Evolutionary conservation across 495 filamentous ascomycete species (phyloP), one percentile per base, ranked within the genome.

Genomic region (Penicillium soppii): DNA sequence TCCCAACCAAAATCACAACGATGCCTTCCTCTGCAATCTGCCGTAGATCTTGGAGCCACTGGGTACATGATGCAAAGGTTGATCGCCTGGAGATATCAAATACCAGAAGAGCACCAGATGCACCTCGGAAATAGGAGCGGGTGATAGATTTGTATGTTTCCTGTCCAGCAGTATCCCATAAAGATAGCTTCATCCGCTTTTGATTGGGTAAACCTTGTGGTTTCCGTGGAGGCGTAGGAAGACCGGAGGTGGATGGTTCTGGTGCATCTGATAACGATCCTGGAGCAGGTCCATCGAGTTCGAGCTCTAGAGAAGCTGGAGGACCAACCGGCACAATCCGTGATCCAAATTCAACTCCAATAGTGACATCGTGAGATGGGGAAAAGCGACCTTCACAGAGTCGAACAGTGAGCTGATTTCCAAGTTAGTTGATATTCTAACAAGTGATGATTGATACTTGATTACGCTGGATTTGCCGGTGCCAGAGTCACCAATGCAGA

Each of bases 111-210:
- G 92, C 94, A 36, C 94, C 92, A 0, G 85, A 89, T 1, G 92
- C 91, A 57, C 94, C 94, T 23, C 94, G 85, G 71, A 98, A 98
- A 71, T 98, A 98, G 39, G 86, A 91, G 20, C 91, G 83, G 5
- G 94, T 98, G 52, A 98, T 92, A 41, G 87, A 90, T 64, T 95
- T 95, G 75, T 95, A 95, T 9, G 90, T 95, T 76, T 98, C 94
- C 63, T 98, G 94, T 4, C 94, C 94, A 20, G 94, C 94, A 0
- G 94, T 98, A 67, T 98, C 94, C 94, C 94, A 97, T 12, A 98
- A 71, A 1, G 83, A 86, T 6, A 90, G 73, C 53, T 90, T 89
- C 86, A 88, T 89, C 68, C 86, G 84, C 59, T 91, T 90, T 66
- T 89, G 85, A 8, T 60, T 63, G 17, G 63, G 48, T 7, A 57